Conservation (phyloP, 768 basidiomycete genomes). For the Clitopilus hobsonii region DNA sequence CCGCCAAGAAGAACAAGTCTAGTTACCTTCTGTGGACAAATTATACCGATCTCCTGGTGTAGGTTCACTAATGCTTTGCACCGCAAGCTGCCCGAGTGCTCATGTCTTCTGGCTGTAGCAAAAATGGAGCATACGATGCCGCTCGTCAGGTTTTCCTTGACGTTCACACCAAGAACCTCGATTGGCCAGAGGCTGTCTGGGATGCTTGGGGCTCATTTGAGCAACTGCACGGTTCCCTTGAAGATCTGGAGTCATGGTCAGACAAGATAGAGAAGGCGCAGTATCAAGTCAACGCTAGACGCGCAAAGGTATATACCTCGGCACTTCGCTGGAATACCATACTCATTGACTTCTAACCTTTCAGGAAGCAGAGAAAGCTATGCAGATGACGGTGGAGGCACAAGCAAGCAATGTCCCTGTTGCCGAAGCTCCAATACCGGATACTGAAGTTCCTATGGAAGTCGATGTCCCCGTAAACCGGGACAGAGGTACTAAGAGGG, state of each 20-base stretch:
- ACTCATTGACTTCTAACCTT: not conserved
- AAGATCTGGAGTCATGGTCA: slow-evolving; percentile 57
- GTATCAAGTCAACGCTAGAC: slow-evolving; percentile 52
- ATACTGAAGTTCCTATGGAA: slow-evolving; percentile 31
- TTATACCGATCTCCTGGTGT: slow-evolving; percentile 76
- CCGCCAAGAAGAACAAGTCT: slow-evolving; percentile 62
- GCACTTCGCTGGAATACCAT: not conserved
- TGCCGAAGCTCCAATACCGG: slow-evolving; percentile 18
- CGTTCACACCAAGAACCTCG: slow-evolving; percentile 66
- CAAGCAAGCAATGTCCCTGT: slow-evolving; percentile 31
- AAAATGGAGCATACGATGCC: slow-evolving; percentile 46
- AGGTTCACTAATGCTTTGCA: slow-evolving; percentile 18
- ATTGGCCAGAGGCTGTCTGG: slow-evolving; percentile 96
- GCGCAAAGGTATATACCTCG: slow-evolving; percentile 50
- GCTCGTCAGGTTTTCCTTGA: slow-evolving; percentile 67
- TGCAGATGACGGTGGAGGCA: slow-evolving; percentile 38
- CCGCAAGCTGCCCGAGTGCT: not conserved
- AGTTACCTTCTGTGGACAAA: slow-evolving; percentile 74
- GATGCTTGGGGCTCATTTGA: slow-evolving; percentile 91
- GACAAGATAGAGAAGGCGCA: slow-evolving; percentile 64
- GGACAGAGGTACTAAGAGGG: slow-evolving; percentile 49
- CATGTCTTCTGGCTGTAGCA: slow-evolving; percentile 27
- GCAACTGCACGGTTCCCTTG: slow-evolving; percentile 70
- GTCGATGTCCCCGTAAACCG: slow-evolving; percentile 28
- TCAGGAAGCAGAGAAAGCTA: slow-evolving; percentile 62